Evolutionary conservation across 768 basidiomycete species (phyloP), one percentile per base, ranked within the genome.

Genomic region (Tephrocybe sp.): DNA sequence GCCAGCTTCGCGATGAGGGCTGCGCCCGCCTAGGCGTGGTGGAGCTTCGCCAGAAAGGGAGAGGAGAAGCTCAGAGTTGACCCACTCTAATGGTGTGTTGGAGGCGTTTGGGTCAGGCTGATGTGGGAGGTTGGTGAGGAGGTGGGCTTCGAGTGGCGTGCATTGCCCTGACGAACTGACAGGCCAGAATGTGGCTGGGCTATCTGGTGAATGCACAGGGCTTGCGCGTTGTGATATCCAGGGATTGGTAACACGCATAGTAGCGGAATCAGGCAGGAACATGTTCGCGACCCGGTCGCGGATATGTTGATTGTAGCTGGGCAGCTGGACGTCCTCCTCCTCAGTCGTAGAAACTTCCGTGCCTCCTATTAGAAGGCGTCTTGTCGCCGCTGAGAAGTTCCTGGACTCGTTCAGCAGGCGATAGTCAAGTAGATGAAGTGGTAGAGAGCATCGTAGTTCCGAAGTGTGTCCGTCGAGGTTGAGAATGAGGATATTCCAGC

Each of bases 401-500:
- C 84, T 76, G 1, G 91, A 87, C 63, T 97, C 94, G 12, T 84
- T 75, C 13, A 89, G 73, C 1, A 95, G 70, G 11, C 79, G 73
- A 50, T 78, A 63, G 56, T 94, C 86, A 19, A 97, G 84, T 41
- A 98, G 76, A 61, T 90, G 82, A 27, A 98, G 68, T 0, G 95
- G 95, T 4, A 97, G 76, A 1, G 93, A 93, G 66, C 95, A 97
- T 13, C 94, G 84, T n/a, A 98, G 75, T 65, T 97, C 93, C 8
- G 92, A 94, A 2, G 84, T 86, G 63, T 97, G 95, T 0, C 94
- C 94, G 62, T 97, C 95, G 6, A 76, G 75, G 63, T 97, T 98
- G 54, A 75, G 76, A 61, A 94, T 86, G 45, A 84, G 71, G 53
- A 91, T 86, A 13, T 65, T 79, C 89, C 89, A 91, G 31, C 86